These are phyloP conservation scores for Aureobasidium sp. DNA, from an alignment of 2,329 filamentous ascomycete genomes.

Conservation along the genomic window DNA sequence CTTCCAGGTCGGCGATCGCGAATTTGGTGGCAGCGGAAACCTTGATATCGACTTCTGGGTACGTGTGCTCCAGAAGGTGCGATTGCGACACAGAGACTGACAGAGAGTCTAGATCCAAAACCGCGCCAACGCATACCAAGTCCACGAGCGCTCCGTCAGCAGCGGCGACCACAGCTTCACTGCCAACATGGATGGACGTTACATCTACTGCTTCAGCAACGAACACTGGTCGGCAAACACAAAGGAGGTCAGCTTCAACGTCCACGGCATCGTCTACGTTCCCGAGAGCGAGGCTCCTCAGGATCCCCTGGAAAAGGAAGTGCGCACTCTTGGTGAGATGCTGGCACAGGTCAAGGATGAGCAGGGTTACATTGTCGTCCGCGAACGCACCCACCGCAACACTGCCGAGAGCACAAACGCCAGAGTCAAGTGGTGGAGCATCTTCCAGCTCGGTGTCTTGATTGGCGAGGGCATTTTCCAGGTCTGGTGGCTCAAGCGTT, in stretches of 20 bases:
- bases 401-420: conserved; percentile 97
- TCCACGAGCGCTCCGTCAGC: conserved; percentile 72
- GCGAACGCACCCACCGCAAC: conserved; percentile 94
- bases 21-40: conserved; percentile 91
- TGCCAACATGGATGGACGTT: conserved; percentile 78
- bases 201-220: conserved; percentile 97
- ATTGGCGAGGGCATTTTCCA: conserved; percentile 93
- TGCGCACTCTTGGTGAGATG: conserved; percentile 75
- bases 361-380: conserved; percentile 91
- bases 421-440: conserved; percentile 98
- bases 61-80: conserved; percentile 31
- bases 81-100: not conserved
- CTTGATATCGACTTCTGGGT: conserved; percentile 98
- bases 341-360: conserved; percentile 93
- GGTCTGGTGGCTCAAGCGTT: conserved; percentile 98
- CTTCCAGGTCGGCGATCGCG: conserved; percentile 94
- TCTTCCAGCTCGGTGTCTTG: conserved; percentile 87
- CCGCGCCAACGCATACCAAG: conserved; percentile 66
- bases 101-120: conserved; percentile 60
- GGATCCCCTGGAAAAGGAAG: conserved; percentile 88
- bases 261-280: conserved; percentile 97
- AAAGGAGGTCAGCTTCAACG: conserved; percentile 99
- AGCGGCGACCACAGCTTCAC: conserved; percentile 92
- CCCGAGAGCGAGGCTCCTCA: conserved; percentile 75
- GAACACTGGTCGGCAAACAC: conserved; percentile 94